Evolutionary conservation across 148 eudicot species (phyloP), one percentile per base, ranked within the genome.

Genomic region (Spergularia bocconei): DNA sequence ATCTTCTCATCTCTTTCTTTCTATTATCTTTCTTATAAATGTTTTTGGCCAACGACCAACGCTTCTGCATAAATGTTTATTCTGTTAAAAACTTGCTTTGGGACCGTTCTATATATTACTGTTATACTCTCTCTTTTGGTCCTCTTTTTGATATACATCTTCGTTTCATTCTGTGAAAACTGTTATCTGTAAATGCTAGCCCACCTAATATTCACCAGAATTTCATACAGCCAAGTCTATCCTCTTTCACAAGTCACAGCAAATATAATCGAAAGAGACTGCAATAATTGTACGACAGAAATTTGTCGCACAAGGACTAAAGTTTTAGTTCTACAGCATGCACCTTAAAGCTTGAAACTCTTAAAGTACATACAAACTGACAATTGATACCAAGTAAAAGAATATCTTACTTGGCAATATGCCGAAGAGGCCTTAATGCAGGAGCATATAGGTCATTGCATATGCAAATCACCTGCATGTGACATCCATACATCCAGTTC

Each of bases 391-490:
- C 39, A 33, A 39, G 56, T 58, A 47, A 44, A 50, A 69, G 67
- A 72, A 55, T 56, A 53, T 83, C 97, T 89, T 84, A 92, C 99
- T 89, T 91, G 81, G 99, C 99, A 85, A 91, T 86, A 70, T 90
- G 91, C 61, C 97, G 99, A 83, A 95, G 84, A 76, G 96, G 88
- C 83, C 97, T 91, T 79, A 95, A 82, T 63, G 96, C 85, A 82
- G 99, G 97, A 62, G 97, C 94, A 86, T 95, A 95, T 66, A 95
- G 87, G 75, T 95, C 97, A 87, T 95, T 95, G 75, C 99, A 95
- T 81, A 95, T 92, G 85, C 99, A 95, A 80, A 95, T 92, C 71
- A 95, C 90, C 99, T 95, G 86, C 82, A 84, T 11, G 75, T 69
- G 41, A 68, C 19, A 51, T 59, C 58, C 76, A 58, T 57, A 51